phyloP scores from a whole-genome alignment of 768 basidiomycete genomes.

The Russula griseocarnosa region DNA sequence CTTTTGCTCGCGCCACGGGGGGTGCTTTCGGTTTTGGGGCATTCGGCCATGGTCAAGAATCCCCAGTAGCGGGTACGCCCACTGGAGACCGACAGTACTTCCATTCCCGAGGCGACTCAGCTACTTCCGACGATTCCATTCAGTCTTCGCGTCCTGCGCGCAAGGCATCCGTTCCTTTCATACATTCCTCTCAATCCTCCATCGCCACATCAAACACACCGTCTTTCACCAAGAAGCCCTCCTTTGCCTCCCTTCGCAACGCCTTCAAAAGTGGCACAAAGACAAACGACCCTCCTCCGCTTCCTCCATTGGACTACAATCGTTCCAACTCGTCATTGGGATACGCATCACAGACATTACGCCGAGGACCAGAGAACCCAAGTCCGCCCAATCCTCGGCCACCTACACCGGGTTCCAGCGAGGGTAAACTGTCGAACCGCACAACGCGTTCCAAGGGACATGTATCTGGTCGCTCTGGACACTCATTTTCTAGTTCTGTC shows the following conservation, averaged over 20 bases:
- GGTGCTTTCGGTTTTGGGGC: constrained; percentile 33
- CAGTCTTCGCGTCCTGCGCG: constrained; percentile 46
- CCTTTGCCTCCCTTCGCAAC: constrained; percentile 82
- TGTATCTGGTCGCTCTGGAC: constrained; percentile 62
- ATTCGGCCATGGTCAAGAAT: constrained; percentile 52
- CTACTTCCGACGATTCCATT: constrained; percentile 70
- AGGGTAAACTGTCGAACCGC: constrained; percentile 37
- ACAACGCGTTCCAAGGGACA: constrained; percentile 54
- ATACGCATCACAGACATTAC: constrained; percentile 41
- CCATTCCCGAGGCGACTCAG: constrained; percentile 75
- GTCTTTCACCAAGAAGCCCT: constrained; percentile 75
- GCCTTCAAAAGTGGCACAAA: constrained; percentile 73
- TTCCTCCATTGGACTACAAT: constrained; percentile 68
- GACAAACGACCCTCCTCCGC: constrained; percentile 59
- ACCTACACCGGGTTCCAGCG: constrained; percentile 54
- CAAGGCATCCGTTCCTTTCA: constrained; percentile 53
- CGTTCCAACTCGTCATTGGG: constrained; percentile 74
- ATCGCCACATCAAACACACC: constrained; percentile 42
- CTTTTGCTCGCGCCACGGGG: constrained; percentile 59
- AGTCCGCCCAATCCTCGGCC: constrained; percentile 57
- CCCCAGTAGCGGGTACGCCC: constrained; percentile 59
- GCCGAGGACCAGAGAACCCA: constrained; percentile 41
- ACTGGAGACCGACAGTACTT: constrained; percentile 59
- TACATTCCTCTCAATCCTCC: constrained; percentile 69
- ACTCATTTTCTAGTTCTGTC: constrained; percentile 72